Conservation (phyloP, 1,284 basidiomycete species). For the Marasmius oreades region DNA sequence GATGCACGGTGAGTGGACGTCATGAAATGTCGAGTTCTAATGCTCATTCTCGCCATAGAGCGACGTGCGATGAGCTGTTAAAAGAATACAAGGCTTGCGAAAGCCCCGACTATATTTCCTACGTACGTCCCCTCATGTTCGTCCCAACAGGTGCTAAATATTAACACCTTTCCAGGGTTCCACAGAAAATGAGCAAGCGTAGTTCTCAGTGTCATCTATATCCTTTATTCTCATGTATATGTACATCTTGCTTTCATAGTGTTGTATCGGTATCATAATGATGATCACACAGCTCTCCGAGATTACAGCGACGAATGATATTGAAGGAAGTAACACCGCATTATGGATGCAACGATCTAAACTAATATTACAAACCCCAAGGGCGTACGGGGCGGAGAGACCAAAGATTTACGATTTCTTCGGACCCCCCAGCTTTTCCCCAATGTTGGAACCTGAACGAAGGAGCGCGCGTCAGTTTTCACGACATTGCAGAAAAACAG, state of each 20-base stretch:
- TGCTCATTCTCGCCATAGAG: slow-evolving; percentile 38
- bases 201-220: background rate
- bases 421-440: slow-evolving; percentile 74
- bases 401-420: slow-evolving; percentile 56
- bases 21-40: slow-evolving; percentile 6
- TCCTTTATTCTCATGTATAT: background rate
- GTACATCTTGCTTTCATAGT: background rate
- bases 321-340: background rate
- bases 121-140: slow-evolving; percentile 15
- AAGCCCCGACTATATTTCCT: slow-evolving; percentile 75
- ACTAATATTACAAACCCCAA: background rate
- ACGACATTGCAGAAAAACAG: background rate
- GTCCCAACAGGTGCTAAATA: background rate
- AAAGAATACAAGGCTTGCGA: slow-evolving; percentile 94
- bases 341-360: background rate
- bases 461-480: background rate
- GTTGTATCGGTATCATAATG: background rate
- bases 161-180: slow-evolving; percentile 6
- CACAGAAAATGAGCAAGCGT: slow-evolving; percentile 7
- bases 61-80: slow-evolving; percentile 80
- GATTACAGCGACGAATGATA: background rate
- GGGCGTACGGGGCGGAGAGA: slow-evolving; percentile 6
- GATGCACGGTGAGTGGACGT: slow-evolving; percentile 70
- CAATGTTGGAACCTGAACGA: slow-evolving; percentile 65
- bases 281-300: background rate